These are phyloP conservation scores for Russula earlei DNA, from an alignment of 768 basidiomycete genomes.

Conservation along the genomic window DNA sequence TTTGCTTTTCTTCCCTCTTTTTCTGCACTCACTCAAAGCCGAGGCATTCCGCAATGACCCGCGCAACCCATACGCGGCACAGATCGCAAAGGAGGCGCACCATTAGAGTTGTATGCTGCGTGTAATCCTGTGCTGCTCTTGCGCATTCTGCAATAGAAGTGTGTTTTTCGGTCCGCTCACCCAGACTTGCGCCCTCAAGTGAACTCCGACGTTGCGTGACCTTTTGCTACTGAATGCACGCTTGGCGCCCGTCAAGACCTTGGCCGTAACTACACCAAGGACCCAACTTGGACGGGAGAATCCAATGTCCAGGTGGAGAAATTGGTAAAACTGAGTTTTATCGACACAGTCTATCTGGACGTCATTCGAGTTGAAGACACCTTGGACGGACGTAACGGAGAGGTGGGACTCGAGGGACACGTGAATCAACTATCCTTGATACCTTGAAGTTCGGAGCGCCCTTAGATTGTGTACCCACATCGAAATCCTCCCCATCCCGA, in stretches of 20 bases:
- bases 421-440: background rate
- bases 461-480: background rate
- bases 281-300: background rate
- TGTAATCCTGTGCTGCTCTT: background rate
- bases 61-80: conserved; percentile 73
- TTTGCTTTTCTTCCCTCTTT: background rate
- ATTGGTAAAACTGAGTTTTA: too few relatives aligned
- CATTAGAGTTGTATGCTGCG: conserved; percentile 21
- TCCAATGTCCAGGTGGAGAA: background rate
- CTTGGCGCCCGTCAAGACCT: background rate
- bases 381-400: background rate
- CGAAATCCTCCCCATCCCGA: background rate
- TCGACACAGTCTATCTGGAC: conserved; percentile 1
- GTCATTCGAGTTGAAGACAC: background rate
- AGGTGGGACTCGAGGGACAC: background rate
- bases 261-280: background rate
- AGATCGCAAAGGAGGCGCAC: conserved; percentile 58
- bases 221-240: background rate
- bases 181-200: background rate
- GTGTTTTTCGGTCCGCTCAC: background rate
- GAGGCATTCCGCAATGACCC: conserved; percentile 63
- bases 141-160: conserved; percentile 3
- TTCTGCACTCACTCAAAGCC: conserved; percentile 31
- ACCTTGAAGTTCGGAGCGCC: background rate
- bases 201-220: background rate